Evolutionary conservation across 108 stramenopile genomes (phyloP).

Genomic region (Parietichytrium sp.): DNA sequence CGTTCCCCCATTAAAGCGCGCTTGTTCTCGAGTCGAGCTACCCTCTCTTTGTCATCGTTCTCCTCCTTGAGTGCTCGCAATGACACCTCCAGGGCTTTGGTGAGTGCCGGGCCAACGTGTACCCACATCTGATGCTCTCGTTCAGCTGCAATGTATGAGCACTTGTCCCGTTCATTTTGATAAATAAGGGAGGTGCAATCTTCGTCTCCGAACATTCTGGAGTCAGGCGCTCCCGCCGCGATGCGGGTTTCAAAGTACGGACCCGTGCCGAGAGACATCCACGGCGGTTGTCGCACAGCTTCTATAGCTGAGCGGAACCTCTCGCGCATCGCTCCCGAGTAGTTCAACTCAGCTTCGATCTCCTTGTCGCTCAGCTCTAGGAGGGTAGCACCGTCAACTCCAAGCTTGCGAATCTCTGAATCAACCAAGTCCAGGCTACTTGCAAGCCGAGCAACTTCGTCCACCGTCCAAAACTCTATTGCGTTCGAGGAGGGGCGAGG

Average conservation of each 20-base stretch:
- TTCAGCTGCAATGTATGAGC: not conserved
- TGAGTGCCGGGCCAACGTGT: conserved; percentile 24
- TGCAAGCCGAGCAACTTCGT: conserved; percentile 6
- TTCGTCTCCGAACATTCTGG: no score
- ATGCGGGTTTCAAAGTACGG: conserved; percentile 20
- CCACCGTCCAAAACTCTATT: not conserved
- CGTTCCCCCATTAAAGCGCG: no score
- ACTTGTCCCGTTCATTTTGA: not conserved
- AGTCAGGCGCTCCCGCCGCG: not conserved
- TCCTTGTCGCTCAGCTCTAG: conserved; percentile 21
- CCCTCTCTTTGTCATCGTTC: not conserved
- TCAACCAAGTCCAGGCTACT: not conserved
- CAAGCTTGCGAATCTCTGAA: not conserved
- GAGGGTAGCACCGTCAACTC: not conserved
- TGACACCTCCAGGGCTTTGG: not conserved
- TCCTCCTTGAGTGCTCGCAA: not conserved
- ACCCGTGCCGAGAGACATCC: conserved; percentile 3
- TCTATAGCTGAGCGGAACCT: conserved; percentile 20
- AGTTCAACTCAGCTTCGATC: not conserved
- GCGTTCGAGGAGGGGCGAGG: not conserved
- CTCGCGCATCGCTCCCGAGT: not conserved
- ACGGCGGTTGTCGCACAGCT: conserved; percentile 28
- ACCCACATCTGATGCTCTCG: conserved; percentile 28
- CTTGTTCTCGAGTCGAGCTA: no score
- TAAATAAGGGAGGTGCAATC: not conserved